Conservation (phyloP, 169 alveolate species). For the Blepharisma undulans region DNA sequence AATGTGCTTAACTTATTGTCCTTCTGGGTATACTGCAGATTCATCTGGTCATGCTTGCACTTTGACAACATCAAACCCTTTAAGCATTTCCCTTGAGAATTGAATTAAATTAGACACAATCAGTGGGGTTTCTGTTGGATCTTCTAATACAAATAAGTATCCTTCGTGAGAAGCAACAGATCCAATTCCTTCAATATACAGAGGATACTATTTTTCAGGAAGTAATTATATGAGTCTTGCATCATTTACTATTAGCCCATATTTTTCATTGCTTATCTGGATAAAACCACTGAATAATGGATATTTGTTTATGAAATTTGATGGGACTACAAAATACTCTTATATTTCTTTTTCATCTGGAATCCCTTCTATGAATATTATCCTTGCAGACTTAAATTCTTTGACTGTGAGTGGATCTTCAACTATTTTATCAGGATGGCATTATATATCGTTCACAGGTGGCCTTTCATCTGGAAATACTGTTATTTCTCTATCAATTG, state of each 20-base stretch:
- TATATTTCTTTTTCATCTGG: background rate
- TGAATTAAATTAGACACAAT: background rate
- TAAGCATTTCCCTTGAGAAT: background rate
- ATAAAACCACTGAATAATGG: background rate
- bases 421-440: background rate
- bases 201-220: conserved; percentile 27
- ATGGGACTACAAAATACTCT: background rate
- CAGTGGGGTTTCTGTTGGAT: background rate
- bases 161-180: conserved; percentile 8
- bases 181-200: background rate
- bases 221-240: background rate
- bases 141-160: background rate
- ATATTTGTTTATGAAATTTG: background rate
- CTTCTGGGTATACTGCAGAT: conserved; percentile 23
- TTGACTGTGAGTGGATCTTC: background rate
- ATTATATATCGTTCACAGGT: background rate
- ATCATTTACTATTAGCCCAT: background rate
- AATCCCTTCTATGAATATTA: background rate
- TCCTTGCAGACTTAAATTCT: background rate
- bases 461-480: background rate
- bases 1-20: background rate
- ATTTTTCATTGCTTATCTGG: background rate
- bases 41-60: background rate
- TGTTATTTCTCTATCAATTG: background rate
- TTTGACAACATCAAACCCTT: background rate